Percentiles rank a stretch among this genome's conserved stretches.
These are phyloP conservation scores for Phyllosticta ampelicida DNA, from an alignment of 2,329 filamentous ascomycete genomes.

Conservation along the genomic window DNA sequence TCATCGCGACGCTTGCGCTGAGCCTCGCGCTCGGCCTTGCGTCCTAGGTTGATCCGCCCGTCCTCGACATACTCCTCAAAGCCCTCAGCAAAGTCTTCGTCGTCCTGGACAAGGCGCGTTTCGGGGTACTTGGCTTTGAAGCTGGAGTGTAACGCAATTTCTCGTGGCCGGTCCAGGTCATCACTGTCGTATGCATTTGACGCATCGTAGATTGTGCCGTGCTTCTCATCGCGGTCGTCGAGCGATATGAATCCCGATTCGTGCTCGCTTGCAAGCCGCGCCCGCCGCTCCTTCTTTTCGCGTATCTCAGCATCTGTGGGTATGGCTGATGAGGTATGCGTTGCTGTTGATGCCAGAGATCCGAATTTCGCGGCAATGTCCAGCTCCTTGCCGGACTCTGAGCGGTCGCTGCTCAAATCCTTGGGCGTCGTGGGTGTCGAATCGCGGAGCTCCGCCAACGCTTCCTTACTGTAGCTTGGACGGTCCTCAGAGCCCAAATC, in stretches of 20 bases:
- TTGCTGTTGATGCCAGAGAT: constrained; percentile 26
- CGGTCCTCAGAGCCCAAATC: constrained; percentile 44
- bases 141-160: constrained; percentile 1
- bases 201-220: constrained; percentile 20
- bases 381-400: constrained; percentile 26
- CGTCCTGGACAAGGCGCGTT: constrained; percentile 67
- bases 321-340: constrained; percentile 40
- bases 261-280: constrained; percentile 64
- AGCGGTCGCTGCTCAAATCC: constrained; percentile 36
- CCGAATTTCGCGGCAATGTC: constrained; percentile 50
- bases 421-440: constrained; percentile 77
- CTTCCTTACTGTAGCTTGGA: constrained; percentile 76
- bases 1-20: constrained; percentile 55
- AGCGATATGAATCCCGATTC: constrained; percentile 52
- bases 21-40: constrained; percentile 65
- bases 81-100: constrained; percentile 86
- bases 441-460: constrained; percentile 72
- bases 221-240: constrained; percentile 45
- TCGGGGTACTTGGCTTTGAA: constrained; percentile 51
- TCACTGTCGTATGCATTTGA: constrained; percentile 31
- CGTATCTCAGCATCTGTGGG: constrained; percentile 75
- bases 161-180: constrained; percentile 29
- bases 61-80: constrained; percentile 90
- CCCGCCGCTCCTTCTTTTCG: constrained; percentile 81
- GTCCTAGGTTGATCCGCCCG: constrained; percentile 65